A percentile compares a stretch with the other conserved stretches of the same genome.
These are phyloP conservation scores for Teratosphaeria nubilosa DNA, from an alignment of 2,329 filamentous ascomycete species.

Conservation along the genomic window DNA sequence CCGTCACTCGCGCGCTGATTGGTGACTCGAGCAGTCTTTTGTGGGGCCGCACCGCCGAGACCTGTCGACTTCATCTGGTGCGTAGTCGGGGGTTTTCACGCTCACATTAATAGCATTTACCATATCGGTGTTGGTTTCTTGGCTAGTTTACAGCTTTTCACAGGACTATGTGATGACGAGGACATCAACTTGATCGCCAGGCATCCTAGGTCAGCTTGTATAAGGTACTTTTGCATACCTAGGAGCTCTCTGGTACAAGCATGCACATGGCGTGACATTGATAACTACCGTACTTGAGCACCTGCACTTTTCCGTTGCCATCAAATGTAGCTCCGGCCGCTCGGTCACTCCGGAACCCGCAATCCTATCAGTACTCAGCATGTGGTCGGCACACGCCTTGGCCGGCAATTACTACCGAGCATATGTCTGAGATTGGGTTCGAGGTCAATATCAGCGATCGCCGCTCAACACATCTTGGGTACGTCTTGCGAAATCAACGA, in stretches of 20 bases:
- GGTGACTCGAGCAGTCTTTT: not conserved
- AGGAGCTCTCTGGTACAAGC: not conserved
- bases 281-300: not conserved
- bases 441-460: not conserved
- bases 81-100: no score
- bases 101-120: not conserved
- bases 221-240: not conserved
- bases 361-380: not conserved
- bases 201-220: not conserved
- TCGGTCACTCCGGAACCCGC: not conserved
- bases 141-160: not conserved
- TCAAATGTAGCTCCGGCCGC: not conserved
- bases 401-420: not conserved
- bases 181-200: not conserved
- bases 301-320: not conserved
- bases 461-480: not conserved
- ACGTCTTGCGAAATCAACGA: not conserved
- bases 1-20: not conserved
- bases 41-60: not conserved
- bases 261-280: not conserved
- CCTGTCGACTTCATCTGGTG: not conserved
- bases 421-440: not conserved
- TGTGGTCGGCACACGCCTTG: not conserved
- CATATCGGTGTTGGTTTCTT: not conserved
- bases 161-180: not conserved